Evolutionary conservation across 345 rosid genomes (phyloP).

Genomic region (Mercurialis annua): DNA sequence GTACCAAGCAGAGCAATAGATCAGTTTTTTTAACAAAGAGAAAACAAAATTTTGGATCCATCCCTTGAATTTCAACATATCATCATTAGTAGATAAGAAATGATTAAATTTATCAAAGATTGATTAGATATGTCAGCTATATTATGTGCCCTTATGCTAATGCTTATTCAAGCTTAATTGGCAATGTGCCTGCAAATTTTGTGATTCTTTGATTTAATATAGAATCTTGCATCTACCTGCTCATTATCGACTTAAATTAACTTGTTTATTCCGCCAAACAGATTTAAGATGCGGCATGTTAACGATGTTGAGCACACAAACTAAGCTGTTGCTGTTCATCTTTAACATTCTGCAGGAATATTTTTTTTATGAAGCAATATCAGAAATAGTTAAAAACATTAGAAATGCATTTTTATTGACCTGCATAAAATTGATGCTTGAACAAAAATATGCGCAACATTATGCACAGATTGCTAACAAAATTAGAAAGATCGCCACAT

Average conservation of each 20-base stretch:
- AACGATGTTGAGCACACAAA: background rate
- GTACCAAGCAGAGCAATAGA: conserved; percentile 20
- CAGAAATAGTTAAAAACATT: no score
- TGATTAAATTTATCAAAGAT: conserved; percentile 16
- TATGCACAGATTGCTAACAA: no score
- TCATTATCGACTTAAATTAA: conserved; percentile 1
- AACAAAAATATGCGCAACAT: no score
- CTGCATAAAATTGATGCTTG: no score
- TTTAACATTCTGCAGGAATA: no score
- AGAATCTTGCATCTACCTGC: background rate
- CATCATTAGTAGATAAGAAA: conserved; percentile 20
- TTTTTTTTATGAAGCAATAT: no score
- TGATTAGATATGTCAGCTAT: conserved; percentile 10
- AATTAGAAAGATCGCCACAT: no score
- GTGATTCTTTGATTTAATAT: conserved; percentile 10
- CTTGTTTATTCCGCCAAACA: background rate
- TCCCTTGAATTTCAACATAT: conserved; percentile 6
- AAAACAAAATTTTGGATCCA: conserved; percentile 26
- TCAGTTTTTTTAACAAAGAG: background rate
- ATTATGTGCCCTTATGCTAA: conserved; percentile 2
- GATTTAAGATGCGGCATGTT: background rate
- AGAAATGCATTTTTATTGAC: no score
- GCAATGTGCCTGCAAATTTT: conserved; percentile 20
- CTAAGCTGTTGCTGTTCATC: background rate
- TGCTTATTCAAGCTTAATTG: conserved; percentile 7